Conservation (phyloP, 805 yeast species). For the Sporopachydermia lactativora region DNA sequence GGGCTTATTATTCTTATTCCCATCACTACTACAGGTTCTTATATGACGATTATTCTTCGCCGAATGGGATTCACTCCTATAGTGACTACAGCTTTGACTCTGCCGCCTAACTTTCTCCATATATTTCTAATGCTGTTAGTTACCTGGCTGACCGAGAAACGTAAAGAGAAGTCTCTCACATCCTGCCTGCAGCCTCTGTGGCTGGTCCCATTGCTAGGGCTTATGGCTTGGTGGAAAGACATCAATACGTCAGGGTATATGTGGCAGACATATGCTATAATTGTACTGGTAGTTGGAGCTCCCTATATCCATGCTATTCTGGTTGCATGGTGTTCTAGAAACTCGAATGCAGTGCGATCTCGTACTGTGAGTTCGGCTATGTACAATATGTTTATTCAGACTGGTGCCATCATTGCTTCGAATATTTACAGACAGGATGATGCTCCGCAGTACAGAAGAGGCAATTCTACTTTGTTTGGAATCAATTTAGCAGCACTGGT, state of each 20-base stretch:
- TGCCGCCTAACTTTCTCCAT: slow-evolving; percentile 27
- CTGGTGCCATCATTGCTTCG: slow-evolving; percentile 37
- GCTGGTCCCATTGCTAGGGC: slow-evolving; percentile 20
- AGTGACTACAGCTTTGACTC: slow-evolving; percentile 35
- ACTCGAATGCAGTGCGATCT: slow-evolving; percentile 46
- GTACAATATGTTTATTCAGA: slow-evolving; percentile 50
- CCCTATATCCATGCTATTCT: slow-evolving; percentile 41
- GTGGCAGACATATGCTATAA: slow-evolving; percentile 30
- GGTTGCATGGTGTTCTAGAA: slow-evolving; percentile 47
- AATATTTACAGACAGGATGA: slow-evolving; percentile 46
- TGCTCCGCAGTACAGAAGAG: slow-evolving; percentile 43
- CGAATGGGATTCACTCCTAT: slow-evolving; percentile 38
- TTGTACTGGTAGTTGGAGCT: slow-evolving; percentile 25
- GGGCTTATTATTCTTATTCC: slow-evolving; percentile 31
- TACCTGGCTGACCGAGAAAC: slow-evolving; percentile 15
- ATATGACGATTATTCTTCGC: slow-evolving; percentile 35
- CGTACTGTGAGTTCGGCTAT: slow-evolving; percentile 54
- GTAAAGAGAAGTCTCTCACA: slow-evolving; percentile 16
- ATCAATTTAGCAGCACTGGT: neutral
- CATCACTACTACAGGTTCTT: slow-evolving; percentile 22
- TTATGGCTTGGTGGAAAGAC: slow-evolving; percentile 27
- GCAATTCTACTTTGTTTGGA: slow-evolving; percentile 28
- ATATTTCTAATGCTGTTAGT: slow-evolving; percentile 14
- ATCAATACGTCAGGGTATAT: slow-evolving; percentile 19
- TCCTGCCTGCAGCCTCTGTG: slow-evolving; percentile 18